Conservation (phyloP, 352 stramenopile genomes). For the Globisporangium emineosum region DNA sequence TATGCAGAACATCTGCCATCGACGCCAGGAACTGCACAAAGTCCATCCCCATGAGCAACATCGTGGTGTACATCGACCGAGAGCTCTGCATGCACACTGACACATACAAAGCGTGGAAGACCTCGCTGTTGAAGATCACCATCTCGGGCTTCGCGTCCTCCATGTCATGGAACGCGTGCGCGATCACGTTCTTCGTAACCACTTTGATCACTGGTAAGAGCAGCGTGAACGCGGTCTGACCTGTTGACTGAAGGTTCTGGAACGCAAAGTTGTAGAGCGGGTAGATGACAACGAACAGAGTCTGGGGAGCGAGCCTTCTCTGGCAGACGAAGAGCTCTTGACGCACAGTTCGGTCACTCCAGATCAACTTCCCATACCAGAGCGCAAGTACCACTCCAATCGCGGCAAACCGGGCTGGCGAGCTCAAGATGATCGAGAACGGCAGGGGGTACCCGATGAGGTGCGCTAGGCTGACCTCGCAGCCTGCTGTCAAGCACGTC, state of each 20-base stretch:
- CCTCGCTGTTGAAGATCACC: constrained; percentile 25
- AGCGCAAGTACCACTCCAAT: background rate
- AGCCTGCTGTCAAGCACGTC: constrained; percentile 7
- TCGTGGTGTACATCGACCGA: constrained; percentile 17
- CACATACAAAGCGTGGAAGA: constrained; percentile 26
- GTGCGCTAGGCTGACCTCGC: constrained; percentile 12
- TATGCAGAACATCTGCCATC: background rate
- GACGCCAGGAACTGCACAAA: background rate
- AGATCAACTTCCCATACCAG: background rate
- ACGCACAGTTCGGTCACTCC: background rate
- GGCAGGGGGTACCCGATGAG: constrained; percentile 28
- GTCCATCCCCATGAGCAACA: background rate
- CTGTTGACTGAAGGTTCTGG: background rate
- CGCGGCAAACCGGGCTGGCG: background rate
- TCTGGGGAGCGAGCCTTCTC: constrained; percentile 4
- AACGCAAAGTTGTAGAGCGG: constrained; percentile 25
- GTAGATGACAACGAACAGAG: constrained; percentile 24
- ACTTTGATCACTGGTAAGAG: constrained; percentile 23
- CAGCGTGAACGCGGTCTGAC: constrained; percentile 18
- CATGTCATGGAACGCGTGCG: constrained; percentile 18
- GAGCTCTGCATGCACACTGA: constrained; percentile 27
- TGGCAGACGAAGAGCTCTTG: constrained; percentile 17
- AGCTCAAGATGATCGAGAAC: constrained; percentile 23
- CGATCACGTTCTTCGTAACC: constrained; percentile 23
- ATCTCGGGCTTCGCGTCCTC: constrained; percentile 27